Evolutionary conservation across 352 stramenopile species (phyloP), one percentile per base, ranked within the genome.

Genomic region (Globisporangium abappressorium): DNA sequence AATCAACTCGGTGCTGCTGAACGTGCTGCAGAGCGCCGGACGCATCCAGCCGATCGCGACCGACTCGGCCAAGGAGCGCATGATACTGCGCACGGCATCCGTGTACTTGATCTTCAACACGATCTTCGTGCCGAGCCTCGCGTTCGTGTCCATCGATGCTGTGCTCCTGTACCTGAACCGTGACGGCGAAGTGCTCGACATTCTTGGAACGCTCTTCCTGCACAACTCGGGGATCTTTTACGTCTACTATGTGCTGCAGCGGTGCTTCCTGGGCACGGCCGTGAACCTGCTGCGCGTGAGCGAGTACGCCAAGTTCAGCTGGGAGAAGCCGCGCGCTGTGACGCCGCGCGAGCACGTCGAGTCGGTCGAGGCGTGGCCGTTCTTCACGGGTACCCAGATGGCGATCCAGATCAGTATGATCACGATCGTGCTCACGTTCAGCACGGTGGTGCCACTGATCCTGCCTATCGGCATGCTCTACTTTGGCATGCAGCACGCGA

Each of bases 141-240:
- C 87, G 28, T 94, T 95, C 70, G 88, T 93, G 63, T 95, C 87
- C 12, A 95, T 95, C 74, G 87, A 94, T 64, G 84, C 85, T 30
- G 79, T 94, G 33, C 65, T 94, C 47, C 71, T 94, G 49, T 93
- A 95, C 65, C 75, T 95, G 24, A 74, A 89, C 51, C 78, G 79
- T 41, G 82, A 93, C 53, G 86, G 81, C 46, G 79, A 93, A 59
- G 82, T 94, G 64, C 71, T 94, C 22, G 83, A 89, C 38, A 91
- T 94, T 75, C 75, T 95, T 0, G 87, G 87, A 15, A 92, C 86
- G 47, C 78, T 95, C 22, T 95, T 95, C 70, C 61, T 95, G 51
- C 85, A 92, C 81, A 95, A 95, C 64, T 93, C 87, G 20, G 87
- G 87, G n/a, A 87, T 94, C 47, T 95, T 95, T 67, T 95, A 93